A percentile compares a stretch with the other conserved stretches of the same genome.
Conservation (phyloP, 1,139 yeast genomes). For the Pichiaceae sp. region DNA sequence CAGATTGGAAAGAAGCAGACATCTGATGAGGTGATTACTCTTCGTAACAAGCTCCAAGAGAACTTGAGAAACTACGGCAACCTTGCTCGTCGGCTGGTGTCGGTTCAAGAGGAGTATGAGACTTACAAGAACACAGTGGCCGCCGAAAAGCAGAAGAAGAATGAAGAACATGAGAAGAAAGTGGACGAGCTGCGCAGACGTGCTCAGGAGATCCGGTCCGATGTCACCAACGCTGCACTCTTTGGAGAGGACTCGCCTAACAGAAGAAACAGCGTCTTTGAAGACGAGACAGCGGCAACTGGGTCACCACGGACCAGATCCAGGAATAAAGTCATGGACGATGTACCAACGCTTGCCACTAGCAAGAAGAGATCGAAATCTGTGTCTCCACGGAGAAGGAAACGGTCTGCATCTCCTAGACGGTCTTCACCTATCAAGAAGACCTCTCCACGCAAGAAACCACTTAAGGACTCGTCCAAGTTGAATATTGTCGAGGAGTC, state of each 20-base stretch:
- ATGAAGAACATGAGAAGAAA: conserved; percentile 1
- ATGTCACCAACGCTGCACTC: conserved; percentile 3
- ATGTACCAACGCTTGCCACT: conserved; percentile 3
- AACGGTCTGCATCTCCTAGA: background rate
- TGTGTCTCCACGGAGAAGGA: background rate
- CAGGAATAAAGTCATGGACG: background rate
- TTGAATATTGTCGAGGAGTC: conserved; percentile 4
- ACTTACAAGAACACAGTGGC: conserved; percentile 1
- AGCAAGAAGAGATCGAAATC: background rate
- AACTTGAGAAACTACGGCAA: conserved; percentile 5
- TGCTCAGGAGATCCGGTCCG: conserved; percentile 2
- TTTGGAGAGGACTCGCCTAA: conserved; percentile 4
- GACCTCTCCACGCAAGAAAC: background rate
- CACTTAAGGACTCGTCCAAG: background rate
- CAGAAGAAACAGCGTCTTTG: conserved; percentile 1
- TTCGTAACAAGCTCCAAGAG: conserved; percentile 4
- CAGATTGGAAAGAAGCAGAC: too few relatives aligned
- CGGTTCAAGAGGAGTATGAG: conserved; percentile 4
- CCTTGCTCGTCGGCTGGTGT: conserved; percentile 2
- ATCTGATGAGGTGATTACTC: background rate
- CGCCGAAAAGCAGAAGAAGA: conserved; percentile 2
- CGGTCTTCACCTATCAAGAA: conserved; percentile 1
- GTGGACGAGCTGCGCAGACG: conserved; percentile 1
- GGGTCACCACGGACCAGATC: background rate
- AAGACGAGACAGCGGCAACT: background rate